Evolutionary conservation across 2,329 filamentous ascomycete species (phyloP).

Genomic region (Neopestalotiopsis rosae): DNA sequence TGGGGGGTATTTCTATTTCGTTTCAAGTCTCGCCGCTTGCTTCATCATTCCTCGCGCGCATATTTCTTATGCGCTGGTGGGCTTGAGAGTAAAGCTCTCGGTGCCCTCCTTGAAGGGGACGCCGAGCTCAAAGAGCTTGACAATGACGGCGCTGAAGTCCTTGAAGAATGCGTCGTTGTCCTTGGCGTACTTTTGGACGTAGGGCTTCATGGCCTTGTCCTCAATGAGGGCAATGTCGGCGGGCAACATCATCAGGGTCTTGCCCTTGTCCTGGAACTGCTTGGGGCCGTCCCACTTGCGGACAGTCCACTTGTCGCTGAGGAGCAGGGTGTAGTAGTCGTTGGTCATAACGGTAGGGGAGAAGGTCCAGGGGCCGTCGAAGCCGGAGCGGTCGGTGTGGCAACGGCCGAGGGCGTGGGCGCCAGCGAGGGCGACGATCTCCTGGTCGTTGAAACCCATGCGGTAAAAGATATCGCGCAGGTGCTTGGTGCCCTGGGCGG

Average conservation of each 20-base stretch:
- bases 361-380: conserved; percentile 89
- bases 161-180: conserved; percentile 92
- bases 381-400: conserved; percentile 88
- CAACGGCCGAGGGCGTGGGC: conserved; percentile 89
- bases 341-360: conserved; percentile 91
- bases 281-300: conserved; percentile 91
- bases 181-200: conserved; percentile 87
- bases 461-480: conserved; percentile 91
- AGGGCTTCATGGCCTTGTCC: conserved; percentile 84
- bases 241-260: conserved; percentile 96
- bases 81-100: conserved; percentile 71
- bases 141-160: conserved; percentile 81
- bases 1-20: conserved; percentile 3
- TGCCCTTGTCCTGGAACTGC: conserved; percentile 82
- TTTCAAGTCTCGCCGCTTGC: neutral
- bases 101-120: conserved; percentile 79
- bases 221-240: conserved; percentile 86
- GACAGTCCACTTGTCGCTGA: conserved; percentile 92
- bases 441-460: conserved; percentile 97
- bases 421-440: conserved; percentile 89
- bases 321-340: conserved; percentile 87
- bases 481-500: conserved; percentile 76
- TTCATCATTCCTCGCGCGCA: neutral
- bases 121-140: conserved; percentile 90
- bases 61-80: conserved; percentile 41